Evolutionary conservation across 495 filamentous ascomycete species (phyloP).

Genomic region (Penicillium maclennaniae): DNA sequence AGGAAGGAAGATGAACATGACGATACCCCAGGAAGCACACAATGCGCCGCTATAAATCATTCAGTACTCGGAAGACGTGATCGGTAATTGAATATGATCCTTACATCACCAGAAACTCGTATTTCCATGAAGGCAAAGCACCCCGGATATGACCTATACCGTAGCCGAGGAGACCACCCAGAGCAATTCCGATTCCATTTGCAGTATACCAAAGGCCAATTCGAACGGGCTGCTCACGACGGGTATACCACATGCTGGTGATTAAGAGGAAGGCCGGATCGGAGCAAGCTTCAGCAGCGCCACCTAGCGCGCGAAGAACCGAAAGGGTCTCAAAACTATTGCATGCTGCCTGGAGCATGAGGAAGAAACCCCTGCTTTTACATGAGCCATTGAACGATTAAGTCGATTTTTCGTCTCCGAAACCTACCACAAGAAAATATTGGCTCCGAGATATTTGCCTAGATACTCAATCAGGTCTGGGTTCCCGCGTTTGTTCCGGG

Average conservation of each 20-base stretch:
- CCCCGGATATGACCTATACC: conserved; percentile 54
- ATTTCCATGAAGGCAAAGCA: conserved; percentile 53
- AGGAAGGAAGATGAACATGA: conserved; percentile 57
- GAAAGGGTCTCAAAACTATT: conserved; percentile 52
- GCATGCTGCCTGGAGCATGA: conserved; percentile 53
- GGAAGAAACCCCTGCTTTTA: conserved; percentile 44
- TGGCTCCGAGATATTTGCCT: conserved; percentile 54
- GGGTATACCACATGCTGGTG: conserved; percentile 50
- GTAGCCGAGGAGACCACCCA: conserved; percentile 57
- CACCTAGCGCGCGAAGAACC: conserved; percentile 46
- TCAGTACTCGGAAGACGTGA: conserved; percentile 1
- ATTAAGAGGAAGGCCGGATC: conserved; percentile 38
- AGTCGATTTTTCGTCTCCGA: not conserved
- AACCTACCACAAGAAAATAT: conserved; percentile 56
- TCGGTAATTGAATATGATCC: not conserved
- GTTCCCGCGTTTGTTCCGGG: not conserved
- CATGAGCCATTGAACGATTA: not conserved
- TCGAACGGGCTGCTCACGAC: conserved; percentile 55
- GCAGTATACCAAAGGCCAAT: conserved; percentile 59
- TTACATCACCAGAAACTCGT: conserved; percentile 51
- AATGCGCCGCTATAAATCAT: conserved; percentile 44
- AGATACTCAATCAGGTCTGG: not conserved
- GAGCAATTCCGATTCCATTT: conserved; percentile 55
- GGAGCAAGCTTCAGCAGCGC: conserved; percentile 54
- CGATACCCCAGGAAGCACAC: conserved; percentile 53